Evolutionary conservation across 2,329 filamentous ascomycete species (phyloP).

Genomic region (Pseudogymnoascus sp.): DNA sequence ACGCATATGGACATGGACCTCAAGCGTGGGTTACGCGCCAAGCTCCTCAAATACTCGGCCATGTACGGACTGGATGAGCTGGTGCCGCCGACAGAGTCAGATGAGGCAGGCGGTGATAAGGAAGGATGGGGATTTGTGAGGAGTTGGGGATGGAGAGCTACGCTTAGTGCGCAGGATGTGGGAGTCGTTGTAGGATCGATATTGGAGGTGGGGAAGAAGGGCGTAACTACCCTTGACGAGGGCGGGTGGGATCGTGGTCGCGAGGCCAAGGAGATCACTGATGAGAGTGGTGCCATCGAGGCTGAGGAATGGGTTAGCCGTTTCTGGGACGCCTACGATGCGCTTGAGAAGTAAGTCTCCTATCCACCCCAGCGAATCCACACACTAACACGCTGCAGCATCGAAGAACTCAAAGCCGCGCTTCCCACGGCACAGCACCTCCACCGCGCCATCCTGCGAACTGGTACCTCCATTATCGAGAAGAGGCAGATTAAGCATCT

Average conservation of each 20-base stretch:
- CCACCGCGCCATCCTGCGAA: slow-evolving; percentile 86
- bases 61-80: slow-evolving; percentile 91
- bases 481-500: slow-evolving; percentile 93
- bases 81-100: slow-evolving; percentile 70
- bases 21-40: slow-evolving; percentile 77
- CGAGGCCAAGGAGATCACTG: slow-evolving; percentile 39
- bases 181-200: slow-evolving; percentile 89
- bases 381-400: slow-evolving; percentile 43
- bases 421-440: slow-evolving; percentile 81
- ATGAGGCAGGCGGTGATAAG: slow-evolving; percentile 64
- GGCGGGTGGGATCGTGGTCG: slow-evolving; percentile 28
- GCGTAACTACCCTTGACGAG: slow-evolving; percentile 22
- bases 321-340: slow-evolving; percentile 68
- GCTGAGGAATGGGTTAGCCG: slow-evolving; percentile 58
- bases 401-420: slow-evolving; percentile 67
- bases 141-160: slow-evolving; percentile 96
- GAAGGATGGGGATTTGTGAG: slow-evolving; percentile 96
- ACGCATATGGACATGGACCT: slow-evolving; percentile 98
- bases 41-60: slow-evolving; percentile 83
- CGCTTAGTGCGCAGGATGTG: slow-evolving; percentile 85
- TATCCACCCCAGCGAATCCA: slow-evolving; percentile 22
- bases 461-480: slow-evolving; percentile 81
- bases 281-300: slow-evolving; percentile 40
- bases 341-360: slow-evolving; percentile 55
- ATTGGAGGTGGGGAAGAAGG: slow-evolving; percentile 72